Base-by-base conservation (phyloP, 257 asterid species). In the Capsicum baccatum region DNA sequence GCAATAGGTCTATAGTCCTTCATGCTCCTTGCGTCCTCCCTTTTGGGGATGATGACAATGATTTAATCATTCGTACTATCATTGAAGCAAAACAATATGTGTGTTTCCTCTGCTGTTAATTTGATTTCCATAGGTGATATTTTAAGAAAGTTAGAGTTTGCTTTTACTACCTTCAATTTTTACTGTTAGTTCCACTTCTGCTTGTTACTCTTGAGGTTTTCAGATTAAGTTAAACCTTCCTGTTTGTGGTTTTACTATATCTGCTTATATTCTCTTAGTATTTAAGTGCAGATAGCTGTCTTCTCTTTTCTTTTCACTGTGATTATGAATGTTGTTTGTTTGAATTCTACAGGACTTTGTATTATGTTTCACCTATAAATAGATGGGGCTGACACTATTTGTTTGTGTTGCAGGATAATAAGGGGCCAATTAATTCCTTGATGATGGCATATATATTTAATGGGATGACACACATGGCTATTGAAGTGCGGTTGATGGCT, bases 401-500 rank as follows among this genome's bases (percentile, higher is more conserved):
- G 82, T 85, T 86, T 86, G 73, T 74, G 83, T 89, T 87, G 85
- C 93, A 96, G 99, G 99, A 94, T 86, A 91, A 88, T 86, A 97
- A 92, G 83, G 95, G 93, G 44, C 94, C 93, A 79, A 62, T 92
- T 15, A 91, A 94, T 81, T 91, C 98, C 85, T 85, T 94, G 92
- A 86, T 95, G 94, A 93, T 95, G 97, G 89, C 95, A 55, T 94
- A 94, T 86, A 90, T 92, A 64, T 94, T 94, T 88, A 91, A 86
- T 89, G 98, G 97, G 66, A 94, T 96, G 98, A 92, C 97, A 13
- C 92, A 94, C 87, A 87, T 93, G 89, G 90, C 92, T 81, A 84
- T 90, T 54, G 99, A 94, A 70, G 98, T 94, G 85, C 97, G 97
- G 19, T 84, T 96, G 92, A 92, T 90, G 97, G 97, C 98, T 76